Percentiles rank a stretch among this genome's conserved stretches.
phyloP scores from a whole-genome alignment of 2,329 filamentous ascomycete genomes.

The Uncinocarpus reesii region DNA sequence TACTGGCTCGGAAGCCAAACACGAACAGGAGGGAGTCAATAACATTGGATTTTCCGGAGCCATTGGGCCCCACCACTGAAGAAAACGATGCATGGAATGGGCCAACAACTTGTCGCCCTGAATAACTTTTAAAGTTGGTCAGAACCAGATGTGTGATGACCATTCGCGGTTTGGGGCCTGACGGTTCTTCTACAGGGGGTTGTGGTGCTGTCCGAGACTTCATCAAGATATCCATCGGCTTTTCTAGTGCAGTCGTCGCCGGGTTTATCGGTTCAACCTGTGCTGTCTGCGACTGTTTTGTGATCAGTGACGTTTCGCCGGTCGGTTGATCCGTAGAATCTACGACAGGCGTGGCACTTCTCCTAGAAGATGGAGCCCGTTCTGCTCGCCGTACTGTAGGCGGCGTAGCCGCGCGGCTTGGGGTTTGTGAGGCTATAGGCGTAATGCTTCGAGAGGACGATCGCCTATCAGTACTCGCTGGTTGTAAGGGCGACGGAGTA shows the following conservation, averaged over 20 bases:
- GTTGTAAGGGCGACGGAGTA: not conserved
- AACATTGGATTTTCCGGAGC: slow-evolving; percentile 96
- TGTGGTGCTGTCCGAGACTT: slow-evolving; percentile 66
- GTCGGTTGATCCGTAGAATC: not conserved
- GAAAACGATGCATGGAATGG: slow-evolving; percentile 97
- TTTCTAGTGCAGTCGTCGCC: slow-evolving; percentile 68
- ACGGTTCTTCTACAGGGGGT: slow-evolving; percentile 58
- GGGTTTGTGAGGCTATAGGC: not conserved
- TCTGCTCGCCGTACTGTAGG: not conserved
- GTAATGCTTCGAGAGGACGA: slow-evolving; percentile 1
- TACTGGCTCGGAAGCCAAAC: slow-evolving; percentile 97
- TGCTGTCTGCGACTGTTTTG: slow-evolving; percentile 47
- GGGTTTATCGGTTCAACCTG: slow-evolving; percentile 60
- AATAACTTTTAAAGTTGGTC: slow-evolving; percentile 98
- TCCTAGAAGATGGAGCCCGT: not conserved
- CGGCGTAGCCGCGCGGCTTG: not conserved
- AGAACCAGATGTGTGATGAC: slow-evolving; percentile 88
- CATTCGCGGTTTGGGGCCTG: slow-evolving; percentile 69
- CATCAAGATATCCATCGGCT: slow-evolving; percentile 85
- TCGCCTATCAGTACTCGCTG: slow-evolving; percentile 28
- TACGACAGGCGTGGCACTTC: not conserved
- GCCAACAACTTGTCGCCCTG: slow-evolving; percentile 85
- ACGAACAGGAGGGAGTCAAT: slow-evolving; percentile 97
- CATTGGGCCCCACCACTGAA: slow-evolving; percentile 93
- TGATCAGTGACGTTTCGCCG: slow-evolving; percentile 42